Conservation (phyloP, 2,329 filamentous ascomycete species). For the Claviceps quebecensis region DNA sequence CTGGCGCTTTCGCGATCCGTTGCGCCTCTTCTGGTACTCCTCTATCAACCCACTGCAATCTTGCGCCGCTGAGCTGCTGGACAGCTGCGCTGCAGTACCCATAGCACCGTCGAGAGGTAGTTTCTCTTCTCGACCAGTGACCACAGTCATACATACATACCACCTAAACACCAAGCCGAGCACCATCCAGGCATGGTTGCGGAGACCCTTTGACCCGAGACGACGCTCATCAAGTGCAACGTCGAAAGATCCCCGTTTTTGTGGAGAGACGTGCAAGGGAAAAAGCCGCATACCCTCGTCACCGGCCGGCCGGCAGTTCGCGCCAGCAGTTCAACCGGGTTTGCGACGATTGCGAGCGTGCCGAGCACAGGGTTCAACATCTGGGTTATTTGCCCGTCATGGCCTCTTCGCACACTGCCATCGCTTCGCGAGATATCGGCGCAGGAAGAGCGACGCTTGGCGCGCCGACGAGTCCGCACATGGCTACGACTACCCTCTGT, state of each 20-base stretch:
- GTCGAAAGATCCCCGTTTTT: not conserved
- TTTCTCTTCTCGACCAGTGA: not conserved
- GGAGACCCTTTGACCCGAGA: constrained; percentile 3
- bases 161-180: not conserved
- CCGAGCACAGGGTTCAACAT: not conserved
- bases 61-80: not conserved
- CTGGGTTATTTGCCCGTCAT: constrained; percentile 18
- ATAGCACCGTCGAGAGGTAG: constrained; percentile 1
- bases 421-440: constrained; percentile 27
- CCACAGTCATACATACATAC: not conserved
- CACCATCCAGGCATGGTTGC: not conserved
- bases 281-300: not conserved
- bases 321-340: not conserved
- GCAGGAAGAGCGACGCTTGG: constrained; percentile 10
- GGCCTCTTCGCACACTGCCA: constrained; percentile 35
- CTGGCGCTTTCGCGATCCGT: not conserved
- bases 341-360: not conserved
- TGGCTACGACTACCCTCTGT: constrained; percentile 82
- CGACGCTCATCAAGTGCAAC: not conserved
- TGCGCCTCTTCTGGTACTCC: not conserved
- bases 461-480: constrained; percentile 35
- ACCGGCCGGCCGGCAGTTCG: not conserved
- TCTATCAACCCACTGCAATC: not conserved
- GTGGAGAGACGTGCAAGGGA: not conserved
- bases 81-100: not conserved